Conservation (phyloP, 495 filamentous ascomycete genomes). For the Penicillium turbatum region DNA sequence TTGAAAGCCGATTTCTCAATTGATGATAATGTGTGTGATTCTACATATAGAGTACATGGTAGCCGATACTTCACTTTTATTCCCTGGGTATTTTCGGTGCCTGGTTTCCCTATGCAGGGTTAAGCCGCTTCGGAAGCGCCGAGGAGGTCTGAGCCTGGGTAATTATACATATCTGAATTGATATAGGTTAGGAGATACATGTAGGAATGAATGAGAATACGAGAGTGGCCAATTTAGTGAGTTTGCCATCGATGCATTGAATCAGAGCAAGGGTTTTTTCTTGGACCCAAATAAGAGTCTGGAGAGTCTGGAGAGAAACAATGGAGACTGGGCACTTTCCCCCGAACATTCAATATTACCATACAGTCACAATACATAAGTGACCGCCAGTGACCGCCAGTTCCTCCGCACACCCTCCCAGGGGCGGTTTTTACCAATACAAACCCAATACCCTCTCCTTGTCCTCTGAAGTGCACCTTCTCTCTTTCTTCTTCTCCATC, state of each 20-base stretch:
- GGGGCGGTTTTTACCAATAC: conserved; percentile 17
- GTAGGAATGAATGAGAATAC: no score
- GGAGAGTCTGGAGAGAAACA: background rate
- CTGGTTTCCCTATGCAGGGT: background rate
- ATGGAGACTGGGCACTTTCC: background rate
- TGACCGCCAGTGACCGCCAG: conserved; percentile 8
- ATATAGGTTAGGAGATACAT: background rate
- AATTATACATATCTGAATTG: no score
- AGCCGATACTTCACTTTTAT: background rate
- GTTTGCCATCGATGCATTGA: background rate
- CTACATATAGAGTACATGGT: background rate
- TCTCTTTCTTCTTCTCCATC: conserved; percentile 16
- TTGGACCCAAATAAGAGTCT: background rate
- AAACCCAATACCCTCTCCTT: conserved; percentile 24
- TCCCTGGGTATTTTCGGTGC: background rate
- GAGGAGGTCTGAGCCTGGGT: background rate
- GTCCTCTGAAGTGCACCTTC: conserved; percentile 22
- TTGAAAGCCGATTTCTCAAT: no score
- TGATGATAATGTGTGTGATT: no score
- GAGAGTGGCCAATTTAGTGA: background rate
- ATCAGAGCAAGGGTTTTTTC: no score
- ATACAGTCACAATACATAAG: conserved; percentile 4
- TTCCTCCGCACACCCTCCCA: background rate
- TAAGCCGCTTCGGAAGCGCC: background rate
- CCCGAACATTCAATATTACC: background rate